Base-by-base conservation (phyloP, 78 protist genomes). In the Dictyostelium capitatum region DNA sequence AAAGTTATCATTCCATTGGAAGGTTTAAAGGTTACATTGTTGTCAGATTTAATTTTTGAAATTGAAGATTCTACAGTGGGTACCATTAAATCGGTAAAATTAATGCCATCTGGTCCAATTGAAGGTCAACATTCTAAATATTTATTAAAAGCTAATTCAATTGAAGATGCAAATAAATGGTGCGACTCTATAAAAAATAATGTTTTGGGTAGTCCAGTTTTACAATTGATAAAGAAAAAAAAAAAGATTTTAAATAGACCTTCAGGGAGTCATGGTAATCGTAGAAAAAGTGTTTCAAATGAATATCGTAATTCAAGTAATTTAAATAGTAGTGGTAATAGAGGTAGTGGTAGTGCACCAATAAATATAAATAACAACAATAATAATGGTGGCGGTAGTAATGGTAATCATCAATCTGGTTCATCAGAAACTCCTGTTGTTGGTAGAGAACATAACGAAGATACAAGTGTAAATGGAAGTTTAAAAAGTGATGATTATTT, bases 1-100 rank as follows among this genome's bases (percentile, higher is more conserved):
- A 85, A 75, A 48, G 92, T 56, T 23, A 85, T 85, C n/a, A 85
- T 85, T 9, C 92, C 92, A 7, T 48, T 85, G 20, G 92, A 85
- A 64, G 82, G 83, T 75, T 51, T 85, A 50, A 75, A 56, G 32
- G 92, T 85, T 25, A 73, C 43, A 15, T 37, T 56, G n/a, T 20
- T 57, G 9, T 59, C 83, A 1, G 83, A 85, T 46, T 53, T 47
- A 17, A 25, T 64, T 7, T 85, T 85, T 48, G 73, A 75, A 48
- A 77, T 85, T 19, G 83, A 75, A 47, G 92, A 85, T 25, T 46
- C 92, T 15, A 54, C 82, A 5, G 82, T 85, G 1, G 73, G 80
- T 9, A 73, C 70, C 4, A 85, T 85, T 47, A 85, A 85, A 62
- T 85, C 92, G 1, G 92, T 85, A 2, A 85, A 85, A 77, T 41